Evolutionary conservation across 177 flowering plant genomes (phyloP).

Genomic region (Vitis hybrid): DNA sequence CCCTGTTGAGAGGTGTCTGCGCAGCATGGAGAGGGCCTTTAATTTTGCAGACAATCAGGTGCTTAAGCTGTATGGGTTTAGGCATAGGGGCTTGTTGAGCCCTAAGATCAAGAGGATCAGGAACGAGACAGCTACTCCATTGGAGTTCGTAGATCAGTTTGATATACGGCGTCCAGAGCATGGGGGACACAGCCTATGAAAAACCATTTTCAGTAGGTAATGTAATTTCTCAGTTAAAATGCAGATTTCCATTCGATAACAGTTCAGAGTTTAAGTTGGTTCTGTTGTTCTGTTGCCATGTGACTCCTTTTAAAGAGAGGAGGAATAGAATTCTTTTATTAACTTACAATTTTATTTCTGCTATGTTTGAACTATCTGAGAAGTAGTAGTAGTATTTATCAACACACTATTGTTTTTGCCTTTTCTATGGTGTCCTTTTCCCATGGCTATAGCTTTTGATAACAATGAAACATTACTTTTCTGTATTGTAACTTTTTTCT

Average conservation of each 20-base stretch:
- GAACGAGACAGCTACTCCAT: constrained; percentile 73
- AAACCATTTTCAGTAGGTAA: constrained; percentile 31
- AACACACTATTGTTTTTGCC: background rate
- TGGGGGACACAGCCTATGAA: constrained; percentile 26
- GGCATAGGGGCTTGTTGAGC: constrained; percentile 76
- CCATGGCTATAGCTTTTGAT: too few species aligned
- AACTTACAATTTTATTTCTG: constrained; percentile 9
- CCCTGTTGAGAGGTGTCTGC: constrained; percentile 80
- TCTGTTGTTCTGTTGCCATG: constrained; percentile 21
- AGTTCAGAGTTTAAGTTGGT: constrained; percentile 19
- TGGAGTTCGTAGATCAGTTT: constrained; percentile 63
- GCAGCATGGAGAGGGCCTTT: constrained; percentile 91
- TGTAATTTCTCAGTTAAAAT: constrained; percentile 26
- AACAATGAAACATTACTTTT: too few species aligned
- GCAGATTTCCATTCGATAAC: constrained; percentile 26
- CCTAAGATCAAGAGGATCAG: constrained; percentile 87
- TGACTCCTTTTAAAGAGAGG: constrained; percentile 20
- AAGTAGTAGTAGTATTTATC: constrained; percentile 1
- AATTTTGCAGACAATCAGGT: constrained; percentile 97
- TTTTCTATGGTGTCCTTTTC: background rate
- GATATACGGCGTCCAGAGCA: constrained; percentile 56
- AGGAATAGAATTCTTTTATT: constrained; percentile 41
- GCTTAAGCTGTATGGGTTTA: constrained; percentile 78
- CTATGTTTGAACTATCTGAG: constrained; percentile 9
- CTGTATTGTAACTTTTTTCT: too few species aligned